Percentiles rank a stretch among this genome's conserved stretches.
Evolutionary conservation across 371 early-diverging fungal species (phyloP).

Genomic region (Saksenaea vasiformis): DNA sequence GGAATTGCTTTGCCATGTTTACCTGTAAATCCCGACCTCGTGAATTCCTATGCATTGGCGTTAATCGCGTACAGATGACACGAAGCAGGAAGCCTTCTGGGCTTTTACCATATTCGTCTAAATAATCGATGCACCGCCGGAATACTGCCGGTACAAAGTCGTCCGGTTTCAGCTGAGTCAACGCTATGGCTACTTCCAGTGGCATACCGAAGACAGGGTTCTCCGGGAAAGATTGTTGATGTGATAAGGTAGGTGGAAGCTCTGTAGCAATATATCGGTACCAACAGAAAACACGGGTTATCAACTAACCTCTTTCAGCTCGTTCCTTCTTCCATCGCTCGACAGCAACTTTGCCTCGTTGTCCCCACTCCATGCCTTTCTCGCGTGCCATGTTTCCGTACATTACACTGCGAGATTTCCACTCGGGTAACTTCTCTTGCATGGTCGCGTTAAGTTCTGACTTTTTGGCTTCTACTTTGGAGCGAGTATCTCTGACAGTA

Average conservation of each 20-base stretch:
- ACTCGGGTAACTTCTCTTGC: conserved; percentile 52
- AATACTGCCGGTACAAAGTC: conserved; percentile 73
- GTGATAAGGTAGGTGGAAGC: neutral
- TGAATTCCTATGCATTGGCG: conserved; percentile 42
- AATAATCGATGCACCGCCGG: conserved; percentile 77
- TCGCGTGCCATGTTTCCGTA: conserved; percentile 51
- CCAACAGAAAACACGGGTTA: neutral
- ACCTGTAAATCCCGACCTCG: conserved; percentile 64
- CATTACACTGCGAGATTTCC: conserved; percentile 41
- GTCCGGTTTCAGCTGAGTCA: conserved; percentile 54
- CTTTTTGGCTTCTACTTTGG: conserved; percentile 41
- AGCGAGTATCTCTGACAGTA: conserved; percentile 38
- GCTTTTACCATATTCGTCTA: conserved; percentile 54
- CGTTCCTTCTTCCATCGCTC: conserved; percentile 56
- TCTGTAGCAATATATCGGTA: neutral
- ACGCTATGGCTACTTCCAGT: conserved; percentile 51
- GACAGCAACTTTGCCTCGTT: conserved; percentile 49
- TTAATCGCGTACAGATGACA: too few species aligned
- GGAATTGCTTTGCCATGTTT: neutral
- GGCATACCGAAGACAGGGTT: conserved; percentile 59
- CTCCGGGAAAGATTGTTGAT: conserved; percentile 12
- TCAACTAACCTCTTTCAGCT: conserved; percentile 11
- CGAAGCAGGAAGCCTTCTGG: too few species aligned
- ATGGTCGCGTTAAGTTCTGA: conserved; percentile 49
- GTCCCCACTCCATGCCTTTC: conserved; percentile 51